Conservation (phyloP, 2,329 filamentous ascomycete genomes). For the Drechslera avenae region DNA sequence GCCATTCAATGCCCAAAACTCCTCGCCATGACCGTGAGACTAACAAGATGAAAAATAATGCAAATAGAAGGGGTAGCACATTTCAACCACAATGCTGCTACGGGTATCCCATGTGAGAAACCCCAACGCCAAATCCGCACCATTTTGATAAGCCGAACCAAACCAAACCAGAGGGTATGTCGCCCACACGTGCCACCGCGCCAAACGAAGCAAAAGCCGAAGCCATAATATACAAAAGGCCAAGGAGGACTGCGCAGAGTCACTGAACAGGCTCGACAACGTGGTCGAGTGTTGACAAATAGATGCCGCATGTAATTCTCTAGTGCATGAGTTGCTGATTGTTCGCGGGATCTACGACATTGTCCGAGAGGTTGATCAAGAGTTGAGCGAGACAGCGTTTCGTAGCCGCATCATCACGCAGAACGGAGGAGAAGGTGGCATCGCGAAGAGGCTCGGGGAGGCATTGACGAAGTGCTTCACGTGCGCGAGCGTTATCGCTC, state of each 20-base stretch:
- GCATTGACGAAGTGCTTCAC: slow-evolving; percentile 93
- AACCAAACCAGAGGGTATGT: slow-evolving; percentile 28
- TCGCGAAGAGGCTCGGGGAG: slow-evolving; percentile 98
- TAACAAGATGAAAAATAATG: slow-evolving; percentile 30
- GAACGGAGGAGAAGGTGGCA: slow-evolving; percentile 93
- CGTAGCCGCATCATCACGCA: slow-evolving; percentile 94
- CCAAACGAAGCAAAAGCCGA: slow-evolving; percentile 32
- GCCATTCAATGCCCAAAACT: slow-evolving; percentile 40
- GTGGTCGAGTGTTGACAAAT: slow-evolving; percentile 3
- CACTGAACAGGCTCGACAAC: slow-evolving; percentile 8
- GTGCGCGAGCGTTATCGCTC: slow-evolving; percentile 93
- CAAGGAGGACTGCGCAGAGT: slow-evolving; percentile 10
- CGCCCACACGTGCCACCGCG: slow-evolving; percentile 23
- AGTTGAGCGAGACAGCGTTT: slow-evolving; percentile 98
- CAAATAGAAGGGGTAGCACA: slow-evolving; percentile 25
- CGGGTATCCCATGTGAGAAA: slow-evolving; percentile 38
- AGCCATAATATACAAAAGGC: slow-evolving; percentile 30
- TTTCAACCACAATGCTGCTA: slow-evolving; percentile 26
- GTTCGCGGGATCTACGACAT: slow-evolving; percentile 63
- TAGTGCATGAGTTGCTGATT: slow-evolving; percentile 47
- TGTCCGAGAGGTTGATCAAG: slow-evolving; percentile 93
- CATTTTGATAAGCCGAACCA: slow-evolving; percentile 24
- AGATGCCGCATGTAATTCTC: background rate
- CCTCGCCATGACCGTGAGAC: slow-evolving; percentile 32
- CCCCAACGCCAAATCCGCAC: slow-evolving; percentile 33